Evolutionary conservation across 768 basidiomycete genomes (phyloP), one percentile per base, ranked within the genome.

Genomic region (Clitopilus passeckerianus): DNA sequence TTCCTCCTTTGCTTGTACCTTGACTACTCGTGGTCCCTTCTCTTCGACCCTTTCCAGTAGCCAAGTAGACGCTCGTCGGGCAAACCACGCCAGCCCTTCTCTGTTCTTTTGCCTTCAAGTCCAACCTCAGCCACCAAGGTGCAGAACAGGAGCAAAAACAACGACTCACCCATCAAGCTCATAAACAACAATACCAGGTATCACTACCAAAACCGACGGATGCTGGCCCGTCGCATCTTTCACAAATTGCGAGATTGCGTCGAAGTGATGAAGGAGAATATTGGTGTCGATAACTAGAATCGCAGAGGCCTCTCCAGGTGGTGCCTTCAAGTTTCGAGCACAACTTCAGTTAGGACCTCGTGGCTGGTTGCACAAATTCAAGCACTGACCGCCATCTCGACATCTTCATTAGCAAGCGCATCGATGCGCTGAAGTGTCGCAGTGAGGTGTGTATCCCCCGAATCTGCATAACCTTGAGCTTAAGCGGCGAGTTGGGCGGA

Each of bases 281-380:
- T 93, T 94, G 27, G 91, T 93, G 67, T 94, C 91, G 33, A 91
- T 68, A 15, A 93, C 81, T 55, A 93, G 65, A 63, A 80, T 82
- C 16, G 74, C 72, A 34, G 74, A 67, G 59, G 64, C 71, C 63
- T 80, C 80, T 6, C 73, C 71, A 35, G 76, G 61, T 34, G 80
- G 75, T 10, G 73, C 74, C 80, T 85, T 61, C 37, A 50, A 33
- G 56, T 50, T 18, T 34, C 60, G 59, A 61, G 34, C 33, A 22
- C 55, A 57, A 20, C 6, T 14, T 24, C 37, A 53, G 52, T 44
- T 24, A 30, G 57, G 52, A 23, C 60, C 61, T 53, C 50, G 44
- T 37, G 55, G 14, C 35, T 9, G 44, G 30, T 37, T 35, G 8
- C 62, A 52, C 23, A 57, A 35, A 23, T n/a, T 41, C 50, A 22